phyloP scores from a whole-genome alignment of 768 basidiomycete genomes.

The Jaapia argillacea region DNA sequence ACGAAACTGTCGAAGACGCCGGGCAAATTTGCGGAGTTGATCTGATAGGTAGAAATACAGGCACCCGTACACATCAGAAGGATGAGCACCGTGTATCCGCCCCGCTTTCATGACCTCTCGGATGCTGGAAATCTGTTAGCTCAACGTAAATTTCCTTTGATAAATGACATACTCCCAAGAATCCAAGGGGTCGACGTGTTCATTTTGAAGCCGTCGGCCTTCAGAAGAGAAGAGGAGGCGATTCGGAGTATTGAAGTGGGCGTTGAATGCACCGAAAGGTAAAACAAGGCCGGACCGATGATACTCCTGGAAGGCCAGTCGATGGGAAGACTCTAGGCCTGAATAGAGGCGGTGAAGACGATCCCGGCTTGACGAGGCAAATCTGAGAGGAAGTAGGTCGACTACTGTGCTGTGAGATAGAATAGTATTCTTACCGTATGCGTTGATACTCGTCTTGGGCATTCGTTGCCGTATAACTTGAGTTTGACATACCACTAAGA shows the following conservation, averaged over 20 bases:
- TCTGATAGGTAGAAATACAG: conserved; percentile 34
- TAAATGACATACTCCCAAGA: conserved; percentile 32
- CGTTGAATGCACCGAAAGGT: conserved; percentile 31
- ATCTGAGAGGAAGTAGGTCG: conserved; percentile 11
- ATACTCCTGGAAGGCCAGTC: conserved; percentile 29
- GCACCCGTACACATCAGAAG: conserved; percentile 37
- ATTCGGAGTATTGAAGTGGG: conserved; percentile 30
- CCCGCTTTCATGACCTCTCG: conserved; percentile 29
- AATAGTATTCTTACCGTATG: background rate
- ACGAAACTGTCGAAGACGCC: conserved; percentile 22
- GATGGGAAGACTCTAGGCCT: conserved; percentile 32
- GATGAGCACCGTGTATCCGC: conserved; percentile 22
- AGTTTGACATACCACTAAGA: background rate
- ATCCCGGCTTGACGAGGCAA: conserved; percentile 28
- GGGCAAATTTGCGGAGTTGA: conserved; percentile 26
- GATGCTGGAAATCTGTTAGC: background rate
- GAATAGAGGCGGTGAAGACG: conserved; percentile 29
- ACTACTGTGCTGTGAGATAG: background rate
- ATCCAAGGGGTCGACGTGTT: conserved; percentile 31
- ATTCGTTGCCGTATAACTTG: background rate
- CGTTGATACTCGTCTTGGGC: background rate
- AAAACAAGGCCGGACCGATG: conserved; percentile 30
- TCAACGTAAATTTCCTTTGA: background rate
- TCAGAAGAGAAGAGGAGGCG: conserved; percentile 31
- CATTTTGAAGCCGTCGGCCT: conserved; percentile 32